Evolutionary conservation across 202 grass and related monocot genomes (phyloP).

Genomic region (Zizania palustris): DNA sequence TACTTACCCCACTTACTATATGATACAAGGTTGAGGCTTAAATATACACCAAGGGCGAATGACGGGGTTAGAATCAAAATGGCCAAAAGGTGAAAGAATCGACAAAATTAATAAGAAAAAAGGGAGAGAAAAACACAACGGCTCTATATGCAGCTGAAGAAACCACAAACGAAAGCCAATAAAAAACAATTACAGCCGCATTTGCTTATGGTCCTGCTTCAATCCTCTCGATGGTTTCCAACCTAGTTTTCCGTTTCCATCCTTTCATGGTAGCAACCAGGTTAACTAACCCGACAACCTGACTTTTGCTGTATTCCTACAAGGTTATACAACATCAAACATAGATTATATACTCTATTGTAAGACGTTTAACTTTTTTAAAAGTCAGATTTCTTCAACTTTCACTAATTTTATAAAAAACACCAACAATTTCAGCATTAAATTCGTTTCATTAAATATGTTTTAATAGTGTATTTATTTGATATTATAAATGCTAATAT

Average conservation of each 20-base stretch:
- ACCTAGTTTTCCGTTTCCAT: conserved; percentile 92
- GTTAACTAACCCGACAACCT: conserved; percentile 84
- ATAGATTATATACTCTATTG: neutral
- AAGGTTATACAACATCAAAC: neutral
- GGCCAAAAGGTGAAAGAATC: conserved; percentile 43
- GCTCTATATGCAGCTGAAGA: conserved; percentile 54
- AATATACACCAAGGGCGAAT: conserved; percentile 46
- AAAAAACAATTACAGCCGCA: conserved; percentile 30
- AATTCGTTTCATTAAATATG: too few relatives aligned
- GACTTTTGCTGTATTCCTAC: conserved; percentile 88
- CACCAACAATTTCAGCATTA: too few relatives aligned
- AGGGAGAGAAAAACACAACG: conserved; percentile 17
- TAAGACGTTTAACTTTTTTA: too few relatives aligned
- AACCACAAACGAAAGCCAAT: conserved; percentile 43
- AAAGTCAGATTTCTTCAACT: too few relatives aligned
- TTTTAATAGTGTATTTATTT: too few relatives aligned
- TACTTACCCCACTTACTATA: conserved; percentile 27
- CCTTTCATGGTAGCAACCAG: conserved; percentile 95
- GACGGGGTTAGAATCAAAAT: conserved; percentile 43
- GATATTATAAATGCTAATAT: too few relatives aligned
- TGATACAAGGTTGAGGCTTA: conserved; percentile 38
- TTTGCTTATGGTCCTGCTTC: conserved; percentile 63
- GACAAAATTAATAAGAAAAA: conserved; percentile 42
- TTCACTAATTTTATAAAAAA: too few relatives aligned
- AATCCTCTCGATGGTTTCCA: conserved; percentile 87